Conservation (phyloP, 805 yeast species). For the Candida palmyrensis region DNA sequence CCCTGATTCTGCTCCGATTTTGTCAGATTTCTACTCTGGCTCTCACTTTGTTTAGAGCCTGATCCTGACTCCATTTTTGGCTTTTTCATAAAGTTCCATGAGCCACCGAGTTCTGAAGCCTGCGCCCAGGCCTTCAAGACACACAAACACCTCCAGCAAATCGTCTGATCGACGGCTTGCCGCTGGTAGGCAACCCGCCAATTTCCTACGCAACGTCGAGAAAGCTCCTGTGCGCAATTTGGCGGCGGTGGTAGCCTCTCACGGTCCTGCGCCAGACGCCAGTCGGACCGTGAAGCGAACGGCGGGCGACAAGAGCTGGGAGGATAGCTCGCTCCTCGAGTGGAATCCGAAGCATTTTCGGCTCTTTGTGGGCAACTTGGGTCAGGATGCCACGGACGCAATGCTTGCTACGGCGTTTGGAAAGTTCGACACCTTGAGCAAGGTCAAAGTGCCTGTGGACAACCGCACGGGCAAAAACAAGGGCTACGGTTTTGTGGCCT, state of each 20-base stretch:
- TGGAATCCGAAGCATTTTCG: conserved; percentile 73
- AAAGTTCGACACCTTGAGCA: conserved; percentile 47
- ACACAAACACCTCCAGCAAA: too few relatives aligned
- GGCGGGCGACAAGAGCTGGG: conserved; percentile 47
- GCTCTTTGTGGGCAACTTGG: conserved; percentile 70
- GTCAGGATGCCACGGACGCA: conserved; percentile 59
- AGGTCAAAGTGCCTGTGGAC: conserved; percentile 58
- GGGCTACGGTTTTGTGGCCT: conserved; percentile 76
- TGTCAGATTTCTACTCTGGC: too few relatives aligned
- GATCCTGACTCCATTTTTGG: too few relatives aligned
- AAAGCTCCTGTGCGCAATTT: background rate
- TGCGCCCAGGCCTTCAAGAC: too few relatives aligned
- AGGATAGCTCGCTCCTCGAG: conserved; percentile 42
- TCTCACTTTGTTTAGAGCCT: too few relatives aligned
- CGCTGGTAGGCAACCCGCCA: conserved; percentile 44
- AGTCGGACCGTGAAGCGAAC: conserved; percentile 37
- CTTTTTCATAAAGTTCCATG: too few relatives aligned
- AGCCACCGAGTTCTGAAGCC: too few relatives aligned
- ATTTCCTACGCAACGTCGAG: conserved; percentile 26
- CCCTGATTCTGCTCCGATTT: too few relatives aligned
- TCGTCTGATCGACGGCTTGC: conserved; percentile 55
- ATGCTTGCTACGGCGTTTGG: conserved; percentile 51
- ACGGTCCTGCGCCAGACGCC: too few relatives aligned
- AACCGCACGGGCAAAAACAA: conserved; percentile 41
- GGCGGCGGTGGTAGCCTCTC: background rate